A percentile compares a stretch with the other conserved stretches of the same genome.
phyloP scores from a whole-genome alignment of 1,284 basidiomycete species.

The Malassezia brasiliensis region DNA sequence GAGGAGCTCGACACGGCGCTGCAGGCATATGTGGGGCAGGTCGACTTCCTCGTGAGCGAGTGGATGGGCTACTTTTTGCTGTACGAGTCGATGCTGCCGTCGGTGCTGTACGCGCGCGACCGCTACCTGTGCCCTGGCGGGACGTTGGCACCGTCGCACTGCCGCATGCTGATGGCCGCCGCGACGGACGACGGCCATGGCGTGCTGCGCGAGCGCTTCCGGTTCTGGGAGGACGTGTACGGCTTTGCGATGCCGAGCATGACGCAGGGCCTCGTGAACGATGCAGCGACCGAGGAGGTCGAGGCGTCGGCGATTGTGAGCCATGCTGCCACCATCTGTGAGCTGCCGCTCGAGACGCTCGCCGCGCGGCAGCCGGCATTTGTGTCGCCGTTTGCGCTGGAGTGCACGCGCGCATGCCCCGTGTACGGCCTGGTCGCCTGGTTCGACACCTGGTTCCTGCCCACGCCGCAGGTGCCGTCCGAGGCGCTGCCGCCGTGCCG shows the following conservation, averaged over 20 bases:
- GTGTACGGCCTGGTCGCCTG: slow-evolving; percentile 41
- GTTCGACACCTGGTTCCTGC: slow-evolving; percentile 48
- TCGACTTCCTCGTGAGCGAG: slow-evolving; percentile 89
- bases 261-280: slow-evolving; percentile 35
- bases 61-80: slow-evolving; percentile 69
- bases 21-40: slow-evolving; percentile 58
- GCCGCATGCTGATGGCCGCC: slow-evolving; percentile 70
- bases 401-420: slow-evolving; percentile 6
- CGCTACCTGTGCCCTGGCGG: slow-evolving; percentile 64
- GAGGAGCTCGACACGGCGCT: slow-evolving; percentile 67
- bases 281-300: slow-evolving; percentile 40
- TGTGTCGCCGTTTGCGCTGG: slow-evolving; percentile 23
- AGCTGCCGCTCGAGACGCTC: slow-evolving; percentile 33
- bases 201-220: slow-evolving; percentile 67
- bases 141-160: slow-evolving; percentile 85
- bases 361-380: slow-evolving; percentile 47
- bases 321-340: slow-evolving; percentile 26
- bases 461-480: slow-evolving; percentile 10
- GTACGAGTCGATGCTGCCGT: slow-evolving; percentile 96
- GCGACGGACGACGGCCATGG: slow-evolving; percentile 60
- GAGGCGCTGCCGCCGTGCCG: slow-evolving; percentile 23
- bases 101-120: slow-evolving; percentile 76
- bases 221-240: slow-evolving; percentile 84
- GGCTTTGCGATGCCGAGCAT: slow-evolving; percentile 52
- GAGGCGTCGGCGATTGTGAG: slow-evolving; percentile 26